Conservation (phyloP, 139 green algal genomes). For the Nannochloris sp. region DNA sequence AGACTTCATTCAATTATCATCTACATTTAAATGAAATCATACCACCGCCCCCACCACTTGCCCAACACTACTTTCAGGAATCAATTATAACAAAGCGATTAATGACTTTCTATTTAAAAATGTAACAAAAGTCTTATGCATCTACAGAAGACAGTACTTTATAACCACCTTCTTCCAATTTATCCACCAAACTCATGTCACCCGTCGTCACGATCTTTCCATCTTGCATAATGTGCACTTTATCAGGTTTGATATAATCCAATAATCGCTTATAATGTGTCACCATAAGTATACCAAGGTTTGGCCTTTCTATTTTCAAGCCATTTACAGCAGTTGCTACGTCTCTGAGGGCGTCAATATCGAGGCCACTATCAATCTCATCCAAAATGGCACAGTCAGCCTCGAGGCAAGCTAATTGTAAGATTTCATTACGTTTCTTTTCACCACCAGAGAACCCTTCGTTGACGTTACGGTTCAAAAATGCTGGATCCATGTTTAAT, state of each 20-base stretch:
- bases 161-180: conserved; percentile 60
- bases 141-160: conserved; percentile 20
- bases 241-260: conserved; percentile 69
- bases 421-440: conserved; percentile 98
- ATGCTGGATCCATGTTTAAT: conserved; percentile 95
- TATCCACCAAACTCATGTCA: conserved; percentile 46
- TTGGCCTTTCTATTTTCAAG: conserved; percentile 34
- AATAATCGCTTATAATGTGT: conserved; percentile 96
- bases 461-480: conserved; percentile 98
- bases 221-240: conserved; percentile 72
- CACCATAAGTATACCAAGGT: conserved; percentile 89
- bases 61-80: no score
- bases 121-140: no score
- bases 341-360: conserved; percentile 90
- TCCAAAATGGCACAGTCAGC: conserved; percentile 77
- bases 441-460: conserved; percentile 97
- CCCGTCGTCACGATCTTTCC: conserved; percentile 62
- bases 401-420: conserved; percentile 91
- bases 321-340: conserved; percentile 70
- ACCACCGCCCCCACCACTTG: no score
- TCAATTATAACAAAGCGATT: no score
- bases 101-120: no score
- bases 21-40: no score
- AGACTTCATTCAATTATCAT: no score
- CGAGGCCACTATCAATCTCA: conserved; percentile 89